A percentile compares a stretch with the other conserved stretches of the same genome.
Evolutionary conservation across 805 yeast genomes (phyloP).

Genomic region (Candida parachauliodes): DNA sequence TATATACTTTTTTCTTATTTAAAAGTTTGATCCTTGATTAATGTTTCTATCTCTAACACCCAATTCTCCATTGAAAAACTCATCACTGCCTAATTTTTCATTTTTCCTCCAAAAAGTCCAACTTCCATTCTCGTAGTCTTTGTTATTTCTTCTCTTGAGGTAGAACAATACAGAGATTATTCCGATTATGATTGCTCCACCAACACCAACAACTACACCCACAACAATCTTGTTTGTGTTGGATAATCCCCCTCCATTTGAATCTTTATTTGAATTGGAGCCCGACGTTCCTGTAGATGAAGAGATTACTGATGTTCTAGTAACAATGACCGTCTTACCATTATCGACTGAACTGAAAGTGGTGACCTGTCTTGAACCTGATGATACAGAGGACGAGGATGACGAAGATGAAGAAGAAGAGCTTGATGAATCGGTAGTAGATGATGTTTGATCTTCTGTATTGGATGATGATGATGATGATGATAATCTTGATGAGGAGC

Average conservation of each 20-base stretch:
- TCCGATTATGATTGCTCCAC: conserved; percentile 39
- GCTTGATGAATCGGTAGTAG: not conserved
- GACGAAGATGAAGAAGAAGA: conserved; percentile 8
- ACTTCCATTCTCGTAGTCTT: conserved; percentile 27
- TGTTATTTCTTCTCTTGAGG: conserved; percentile 31
- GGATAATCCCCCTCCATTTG: conserved; percentile 33
- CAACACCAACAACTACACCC: conserved; percentile 47
- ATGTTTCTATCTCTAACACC: conserved; percentile 47
- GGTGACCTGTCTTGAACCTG: conserved; percentile 14
- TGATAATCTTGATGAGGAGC: conserved; percentile 2
- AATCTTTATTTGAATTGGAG: conserved; percentile 10
- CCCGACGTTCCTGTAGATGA: conserved; percentile 16
- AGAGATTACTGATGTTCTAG: conserved; percentile 31
- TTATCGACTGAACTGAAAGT: conserved; percentile 30
- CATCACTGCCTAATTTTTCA: conserved; percentile 39
- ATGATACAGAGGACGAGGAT: conserved; percentile 5
- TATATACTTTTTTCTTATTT: too few species aligned
- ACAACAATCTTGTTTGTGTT: conserved; percentile 41
- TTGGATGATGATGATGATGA: conserved; percentile 3
- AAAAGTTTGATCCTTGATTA: conserved; percentile 45
- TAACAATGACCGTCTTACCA: conserved; percentile 38
- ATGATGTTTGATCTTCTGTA: not conserved
- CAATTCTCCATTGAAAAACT: conserved; percentile 42
- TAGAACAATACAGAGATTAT: conserved; percentile 31
- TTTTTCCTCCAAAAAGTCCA: conserved; percentile 50